A percentile compares a stretch with the other conserved stretches of the same genome.
Evolutionary conservation across 2,329 filamentous ascomycete genomes (phyloP).

Genomic region (Phoma sp.): DNA sequence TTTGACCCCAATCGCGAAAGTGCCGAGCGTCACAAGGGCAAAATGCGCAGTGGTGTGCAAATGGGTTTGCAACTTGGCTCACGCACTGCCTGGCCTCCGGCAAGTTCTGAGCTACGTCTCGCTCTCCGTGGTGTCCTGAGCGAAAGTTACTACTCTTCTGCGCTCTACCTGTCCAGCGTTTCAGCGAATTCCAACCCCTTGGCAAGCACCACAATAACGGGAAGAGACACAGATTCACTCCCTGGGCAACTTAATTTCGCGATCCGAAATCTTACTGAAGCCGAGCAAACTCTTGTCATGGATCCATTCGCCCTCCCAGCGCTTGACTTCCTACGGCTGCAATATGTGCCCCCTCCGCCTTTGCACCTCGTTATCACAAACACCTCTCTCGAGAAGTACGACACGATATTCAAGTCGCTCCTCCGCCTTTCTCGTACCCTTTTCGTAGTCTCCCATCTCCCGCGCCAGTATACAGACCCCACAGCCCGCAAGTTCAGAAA

Average conservation of each 20-base stretch:
- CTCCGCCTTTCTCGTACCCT: slow-evolving; percentile 80
- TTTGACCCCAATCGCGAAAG: slow-evolving; percentile 85
- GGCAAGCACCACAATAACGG: slow-evolving; percentile 15
- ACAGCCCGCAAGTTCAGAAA: slow-evolving; percentile 64
- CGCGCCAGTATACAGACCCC: slow-evolving; percentile 32
- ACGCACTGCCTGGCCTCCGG: slow-evolving; percentile 87
- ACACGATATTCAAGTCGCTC: slow-evolving; percentile 81
- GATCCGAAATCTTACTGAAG: slow-evolving; percentile 74
- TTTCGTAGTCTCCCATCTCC: slow-evolving; percentile 66
- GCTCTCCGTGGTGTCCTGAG: slow-evolving; percentile 84
- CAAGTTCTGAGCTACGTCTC: slow-evolving; percentile 89
- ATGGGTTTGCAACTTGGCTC: slow-evolving; percentile 87
- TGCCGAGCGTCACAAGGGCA: slow-evolving; percentile 75
- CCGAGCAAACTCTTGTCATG: slow-evolving; percentile 83
- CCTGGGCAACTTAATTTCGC: slow-evolving; percentile 69
- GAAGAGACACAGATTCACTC: slow-evolving; percentile 46
- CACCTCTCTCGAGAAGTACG: slow-evolving; percentile 77
- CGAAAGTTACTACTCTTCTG: slow-evolving; percentile 69
- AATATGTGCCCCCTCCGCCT: slow-evolving; percentile 78
- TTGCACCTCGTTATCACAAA: slow-evolving; percentile 78
- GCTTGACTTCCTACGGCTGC: slow-evolving; percentile 88
- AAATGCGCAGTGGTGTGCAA: slow-evolving; percentile 67
- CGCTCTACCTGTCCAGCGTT: slow-evolving; percentile 37
- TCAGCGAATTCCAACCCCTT: not conserved
- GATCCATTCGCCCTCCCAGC: slow-evolving; percentile 84